Evolutionary conservation across 306 rosid genomes (phyloP).

Genomic region (Pueraria montana): DNA sequence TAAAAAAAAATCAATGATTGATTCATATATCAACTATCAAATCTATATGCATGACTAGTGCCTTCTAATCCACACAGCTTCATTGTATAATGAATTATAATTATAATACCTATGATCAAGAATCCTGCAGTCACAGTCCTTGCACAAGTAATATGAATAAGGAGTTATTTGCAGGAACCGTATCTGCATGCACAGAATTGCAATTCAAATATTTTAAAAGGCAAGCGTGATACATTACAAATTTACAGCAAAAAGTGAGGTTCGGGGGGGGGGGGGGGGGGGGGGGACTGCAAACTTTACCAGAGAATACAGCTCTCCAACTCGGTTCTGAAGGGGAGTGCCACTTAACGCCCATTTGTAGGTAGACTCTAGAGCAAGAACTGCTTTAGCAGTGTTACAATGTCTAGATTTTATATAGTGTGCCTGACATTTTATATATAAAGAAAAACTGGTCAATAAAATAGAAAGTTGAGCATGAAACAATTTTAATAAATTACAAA

Average conservation of each 20-base stretch:
- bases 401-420: slow-evolving; percentile 79
- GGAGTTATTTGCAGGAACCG: slow-evolving; percentile 88
- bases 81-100: slow-evolving; percentile 23
- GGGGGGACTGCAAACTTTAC: slow-evolving; percentile 51
- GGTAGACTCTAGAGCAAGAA: slow-evolving; percentile 81
- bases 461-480: background rate
- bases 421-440: slow-evolving; percentile 61
- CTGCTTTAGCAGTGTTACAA: slow-evolving; percentile 84
- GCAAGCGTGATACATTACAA: slow-evolving; percentile 16
- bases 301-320: slow-evolving; percentile 89
- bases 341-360: slow-evolving; percentile 97
- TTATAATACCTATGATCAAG: slow-evolving; percentile 91
- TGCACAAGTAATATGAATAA: slow-evolving; percentile 84
- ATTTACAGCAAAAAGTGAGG: slow-evolving; percentile 8
- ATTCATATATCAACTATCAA: background rate
- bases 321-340: slow-evolving; percentile 92
- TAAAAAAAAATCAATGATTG: background rate
- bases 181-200: slow-evolving; percentile 64
- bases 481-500: background rate
- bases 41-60: background rate
- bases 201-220: slow-evolving; percentile 41
- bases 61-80: background rate
- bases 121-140: slow-evolving; percentile 89
- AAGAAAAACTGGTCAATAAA: slow-evolving; percentile 24
- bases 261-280: background rate